Evolutionary conservation across 2,329 filamentous ascomycete species (phyloP), one percentile per base, ranked within the genome.

Genomic region (Colletotrichum sp.): DNA sequence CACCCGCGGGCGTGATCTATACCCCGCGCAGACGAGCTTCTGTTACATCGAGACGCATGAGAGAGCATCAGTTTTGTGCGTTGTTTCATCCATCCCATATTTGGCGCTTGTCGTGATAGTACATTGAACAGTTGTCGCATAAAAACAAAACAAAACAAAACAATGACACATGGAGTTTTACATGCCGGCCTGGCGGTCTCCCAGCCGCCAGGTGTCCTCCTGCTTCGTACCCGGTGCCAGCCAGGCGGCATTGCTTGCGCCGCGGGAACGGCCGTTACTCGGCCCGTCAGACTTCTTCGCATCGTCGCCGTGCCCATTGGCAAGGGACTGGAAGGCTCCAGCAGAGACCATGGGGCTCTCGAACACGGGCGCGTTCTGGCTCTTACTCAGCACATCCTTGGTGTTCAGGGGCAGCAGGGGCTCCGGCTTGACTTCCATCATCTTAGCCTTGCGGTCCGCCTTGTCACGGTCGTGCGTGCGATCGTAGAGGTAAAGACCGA

Each of bases 401-500:
- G 87, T 87, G 79, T 87, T 89, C 34, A 96, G 86, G 1, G 95
- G 96, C 32, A 98, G 87, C 18, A 98, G 84, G 3, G 93, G 88
- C 12, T 90, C 88, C 18, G 81, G 81, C 39, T 88, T 87, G 30
- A 83, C 85, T 64, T 86, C 85, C 81, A 95, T 91, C 80, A 93
- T 91, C 79, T 94, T 93, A 5, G 95, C 95, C 78, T 93, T 93
- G 79, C 94, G 93, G 82, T 99, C 96, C 39, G 95, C 96, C 83
- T 96, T 96, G 81, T 95, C 95, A 79, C 94, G 94, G 82, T 98
- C 94, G 81, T 93, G 96, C 22, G 95, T 98, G 76, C 97, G 93
- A 84, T 99, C 97, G 84, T 99, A 99, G 55, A 99, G 90, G 83
- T 99, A 99, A 16, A 99, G 89, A 0, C 97, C 97, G 34, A 98